Base-by-base conservation (phyloP, 805 yeast species). In the Schizosaccharomyces lindneri region DNA sequence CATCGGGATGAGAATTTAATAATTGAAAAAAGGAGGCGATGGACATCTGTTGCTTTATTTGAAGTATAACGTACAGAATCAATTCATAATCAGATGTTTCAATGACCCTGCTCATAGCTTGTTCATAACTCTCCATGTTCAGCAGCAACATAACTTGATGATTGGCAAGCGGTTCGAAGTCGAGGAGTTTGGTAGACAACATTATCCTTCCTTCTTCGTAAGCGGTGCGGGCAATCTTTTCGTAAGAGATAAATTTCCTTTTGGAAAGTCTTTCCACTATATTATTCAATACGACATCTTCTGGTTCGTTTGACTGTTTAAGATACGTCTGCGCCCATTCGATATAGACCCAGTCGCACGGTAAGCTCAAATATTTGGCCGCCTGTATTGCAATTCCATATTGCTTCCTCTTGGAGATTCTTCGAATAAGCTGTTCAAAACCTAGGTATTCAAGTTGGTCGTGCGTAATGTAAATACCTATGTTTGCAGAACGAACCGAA, bases 241-340 rank as follows among this genome's bases (percentile, higher is more conserved):
- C 61, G 21, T 39, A 39, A 72, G 55, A 29, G 7, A 59, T 41
- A n/a, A 21, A 39, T 36, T 36, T 21, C 7, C 48, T 19, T 17
- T 19, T 17, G 17, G 51, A 29, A 1, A 46, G 32, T 17, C 31
- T 19, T 5, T 31, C 29, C 9, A 59, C 55, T 9, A 59, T 59
- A 19, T 11, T 31, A 31, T 59, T 27, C 39, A 43, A 19, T 9
- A 59, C 29, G 5, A 29, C 61, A 6, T 59, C 61, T 15, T 59
- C 61, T 13, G 39, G 55, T 21, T 31, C 61, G 29, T 19, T n/a
- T 7, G 60, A 57, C 15, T 27, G 71, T 63, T 75, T 76, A 29
- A 89, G 80, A 67, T 86, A 85, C 43, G 78, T 72, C 63, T 83
- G 79, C 4, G 95, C 89, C 97, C 97, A 93, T 65, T 82, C 78